These are phyloP conservation scores for Puya raimondii DNA, from an alignment of 176 grass and related monocot genomes.

Conservation along the genomic window DNA sequence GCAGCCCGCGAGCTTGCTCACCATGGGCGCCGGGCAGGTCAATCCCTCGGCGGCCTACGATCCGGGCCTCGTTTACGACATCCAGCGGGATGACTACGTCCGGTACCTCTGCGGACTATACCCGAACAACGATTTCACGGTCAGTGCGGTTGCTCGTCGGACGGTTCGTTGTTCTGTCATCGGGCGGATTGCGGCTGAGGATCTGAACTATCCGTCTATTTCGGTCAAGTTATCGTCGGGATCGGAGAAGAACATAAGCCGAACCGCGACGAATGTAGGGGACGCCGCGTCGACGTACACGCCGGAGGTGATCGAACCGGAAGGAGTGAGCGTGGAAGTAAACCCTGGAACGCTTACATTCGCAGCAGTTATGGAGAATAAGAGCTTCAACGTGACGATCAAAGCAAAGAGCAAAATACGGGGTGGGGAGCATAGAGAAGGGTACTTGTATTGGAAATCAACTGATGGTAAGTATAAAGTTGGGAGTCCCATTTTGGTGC, in stretches of 20 bases:
- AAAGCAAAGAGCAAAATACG: background rate
- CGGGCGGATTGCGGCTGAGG: constrained; percentile 27
- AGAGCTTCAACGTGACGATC: background rate
- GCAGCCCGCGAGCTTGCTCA: constrained; percentile 32
- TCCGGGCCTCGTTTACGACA: constrained; percentile 61
- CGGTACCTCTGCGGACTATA: constrained; percentile 42
- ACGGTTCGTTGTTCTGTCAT: constrained; percentile 24
- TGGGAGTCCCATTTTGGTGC: background rate
- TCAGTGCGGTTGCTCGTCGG: constrained; percentile 26
- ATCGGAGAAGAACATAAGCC: constrained; percentile 27
- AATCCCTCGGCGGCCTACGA: constrained; percentile 47
- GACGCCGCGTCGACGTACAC: constrained; percentile 34
- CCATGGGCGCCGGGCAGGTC: constrained; percentile 66
- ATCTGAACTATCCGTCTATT: constrained; percentile 76
- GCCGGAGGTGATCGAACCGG: constrained; percentile 24
- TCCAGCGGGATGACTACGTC: constrained; percentile 32
- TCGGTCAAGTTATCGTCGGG: constrained; percentile 26
- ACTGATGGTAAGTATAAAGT: background rate
- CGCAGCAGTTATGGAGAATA: background rate
- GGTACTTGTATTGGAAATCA: background rate
- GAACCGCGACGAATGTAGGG: constrained; percentile 62
- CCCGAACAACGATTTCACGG: constrained; percentile 32
- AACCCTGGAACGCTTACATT: background rate
- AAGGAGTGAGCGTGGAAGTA: background rate
- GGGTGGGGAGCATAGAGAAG: background rate